phyloP scores from a whole-genome alignment of 495 filamentous ascomycete species.

The Neurospora sublineolata region DNA sequence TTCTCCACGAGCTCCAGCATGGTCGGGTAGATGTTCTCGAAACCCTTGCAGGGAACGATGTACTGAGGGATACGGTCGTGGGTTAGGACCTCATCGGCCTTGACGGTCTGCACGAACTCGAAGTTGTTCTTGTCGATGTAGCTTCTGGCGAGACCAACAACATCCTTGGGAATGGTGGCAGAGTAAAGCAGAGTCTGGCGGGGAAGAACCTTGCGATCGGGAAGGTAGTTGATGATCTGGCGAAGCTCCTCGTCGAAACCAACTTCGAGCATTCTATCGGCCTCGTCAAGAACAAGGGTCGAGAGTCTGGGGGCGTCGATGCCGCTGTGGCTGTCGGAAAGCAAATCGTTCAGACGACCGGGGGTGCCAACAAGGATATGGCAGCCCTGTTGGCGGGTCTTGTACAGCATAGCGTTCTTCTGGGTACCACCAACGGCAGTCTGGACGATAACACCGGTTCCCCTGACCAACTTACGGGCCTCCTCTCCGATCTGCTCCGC shows the following conservation, averaged over 20 bases:
- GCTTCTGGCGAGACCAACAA: constrained; percentile 61
- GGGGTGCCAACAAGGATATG: constrained; percentile 86
- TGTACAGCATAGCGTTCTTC: constrained; percentile 50
- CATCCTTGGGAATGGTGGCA: constrained; percentile 76
- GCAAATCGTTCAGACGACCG: constrained; percentile 74
- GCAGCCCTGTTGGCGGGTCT: constrained; percentile 64
- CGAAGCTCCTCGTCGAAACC: constrained; percentile 75
- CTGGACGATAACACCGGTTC: constrained; percentile 66
- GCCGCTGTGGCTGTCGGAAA: constrained; percentile 53
- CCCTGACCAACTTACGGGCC: constrained; percentile 53
- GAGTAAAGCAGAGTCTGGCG: constrained; percentile 91
- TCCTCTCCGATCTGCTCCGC: constrained; percentile 89
- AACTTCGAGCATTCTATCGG: constrained; percentile 80
- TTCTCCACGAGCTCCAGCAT: constrained; percentile 62
- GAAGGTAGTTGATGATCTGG: constrained; percentile 56
- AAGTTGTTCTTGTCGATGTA: constrained; percentile 46
- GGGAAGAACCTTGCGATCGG: constrained; percentile 42
- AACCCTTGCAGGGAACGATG: constrained; percentile 48
- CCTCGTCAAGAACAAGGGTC: constrained; percentile 86
- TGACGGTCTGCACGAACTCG: constrained; percentile 73
- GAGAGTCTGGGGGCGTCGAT: constrained; percentile 64
- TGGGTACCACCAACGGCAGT: constrained; percentile 80
- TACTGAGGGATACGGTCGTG: constrained; percentile 77
- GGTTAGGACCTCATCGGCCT: constrained; percentile 67
- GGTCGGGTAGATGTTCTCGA: constrained; percentile 65